Conservation (phyloP, 371 early-diverging fungal genomes). For the Mucor circinelloides region DNA sequence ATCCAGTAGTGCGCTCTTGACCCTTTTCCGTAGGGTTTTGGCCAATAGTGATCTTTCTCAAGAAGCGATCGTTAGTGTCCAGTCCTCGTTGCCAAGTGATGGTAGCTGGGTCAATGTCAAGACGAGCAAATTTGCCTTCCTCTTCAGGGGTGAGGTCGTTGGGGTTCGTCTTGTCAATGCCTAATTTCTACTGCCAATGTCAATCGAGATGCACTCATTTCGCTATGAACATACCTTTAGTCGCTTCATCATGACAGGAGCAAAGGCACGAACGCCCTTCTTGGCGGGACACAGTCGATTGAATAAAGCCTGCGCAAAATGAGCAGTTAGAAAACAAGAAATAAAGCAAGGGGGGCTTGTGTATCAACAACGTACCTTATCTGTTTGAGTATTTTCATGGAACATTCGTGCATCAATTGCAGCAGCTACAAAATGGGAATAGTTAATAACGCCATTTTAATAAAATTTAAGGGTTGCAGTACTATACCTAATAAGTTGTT, state of each 20-base stretch:
- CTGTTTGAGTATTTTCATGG: slow-evolving; percentile 91
- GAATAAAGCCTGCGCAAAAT: slow-evolving; percentile 68
- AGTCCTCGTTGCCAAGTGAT: slow-evolving; percentile 97
- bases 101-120: slow-evolving; percentile 90
- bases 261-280: slow-evolving; percentile 80
- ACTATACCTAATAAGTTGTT: slow-evolving; percentile 73
- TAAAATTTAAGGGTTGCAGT: background rate
- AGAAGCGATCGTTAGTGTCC: slow-evolving; percentile 94
- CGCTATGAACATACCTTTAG: background rate
- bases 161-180: slow-evolving; percentile 80
- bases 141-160: slow-evolving; percentile 81
- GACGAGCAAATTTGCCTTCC: slow-evolving; percentile 73
- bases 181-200: slow-evolving; percentile 65
- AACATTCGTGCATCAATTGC: slow-evolving; percentile 97
- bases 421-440: slow-evolving; percentile 71
- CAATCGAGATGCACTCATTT: background rate
- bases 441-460: background rate
- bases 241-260: slow-evolving; percentile 87
- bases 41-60: slow-evolving; percentile 90
- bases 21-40: slow-evolving; percentile 87
- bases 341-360: background rate
- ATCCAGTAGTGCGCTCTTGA: slow-evolving; percentile 85
- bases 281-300: slow-evolving; percentile 86
- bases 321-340: background rate
- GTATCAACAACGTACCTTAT: slow-evolving; percentile 36